phyloP scores from a whole-genome alignment of 1,139 yeast species.

The Yamadazyma kanchanaburiensis region DNA sequence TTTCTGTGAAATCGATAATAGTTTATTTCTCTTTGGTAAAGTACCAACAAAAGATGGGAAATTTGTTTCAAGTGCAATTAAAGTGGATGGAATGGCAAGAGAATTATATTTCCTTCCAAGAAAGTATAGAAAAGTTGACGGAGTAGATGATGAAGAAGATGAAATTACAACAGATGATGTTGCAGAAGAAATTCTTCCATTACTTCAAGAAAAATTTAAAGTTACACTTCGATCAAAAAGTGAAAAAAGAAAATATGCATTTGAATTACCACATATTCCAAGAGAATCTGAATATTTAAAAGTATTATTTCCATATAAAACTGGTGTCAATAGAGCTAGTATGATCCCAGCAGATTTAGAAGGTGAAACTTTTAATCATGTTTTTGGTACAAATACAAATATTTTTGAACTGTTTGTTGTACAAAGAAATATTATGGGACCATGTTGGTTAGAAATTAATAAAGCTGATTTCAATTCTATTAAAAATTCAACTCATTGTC shows the following conservation, averaged over 20 bases:
- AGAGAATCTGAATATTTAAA: constrained; percentile 77
- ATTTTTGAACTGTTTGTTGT: constrained; percentile 85
- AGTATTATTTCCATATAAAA: constrained; percentile 68
- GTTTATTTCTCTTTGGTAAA: constrained; percentile 82
- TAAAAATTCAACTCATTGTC: constrained; percentile 76
- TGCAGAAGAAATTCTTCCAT: constrained; percentile 70
- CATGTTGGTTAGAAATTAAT: constrained; percentile 86
- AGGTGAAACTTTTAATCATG: constrained; percentile 75
- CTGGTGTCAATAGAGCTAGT: constrained; percentile 48
- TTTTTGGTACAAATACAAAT: constrained; percentile 74
- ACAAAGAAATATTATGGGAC: constrained; percentile 89
- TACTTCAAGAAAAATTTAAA: constrained; percentile 60
- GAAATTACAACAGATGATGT: constrained; percentile 60
- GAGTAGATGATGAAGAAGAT: constrained; percentile 35
- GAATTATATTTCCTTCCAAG: constrained; percentile 81
- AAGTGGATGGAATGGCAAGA: constrained; percentile 65
- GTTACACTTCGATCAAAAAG: constrained; percentile 67
- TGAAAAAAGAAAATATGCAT: constrained; percentile 77
- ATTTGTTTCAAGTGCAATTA: constrained; percentile 74
- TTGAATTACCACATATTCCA: constrained; percentile 81
- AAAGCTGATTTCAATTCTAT: constrained; percentile 59
- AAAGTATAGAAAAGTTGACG: constrained; percentile 31
- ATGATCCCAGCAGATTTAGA: constrained; percentile 60
- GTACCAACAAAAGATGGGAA: constrained; percentile 56
- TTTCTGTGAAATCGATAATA: constrained; percentile 71